Evolutionary conservation across 768 basidiomycete species (phyloP), one percentile per base, ranked within the genome.

Genomic region (Boletus barrowsii): DNA sequence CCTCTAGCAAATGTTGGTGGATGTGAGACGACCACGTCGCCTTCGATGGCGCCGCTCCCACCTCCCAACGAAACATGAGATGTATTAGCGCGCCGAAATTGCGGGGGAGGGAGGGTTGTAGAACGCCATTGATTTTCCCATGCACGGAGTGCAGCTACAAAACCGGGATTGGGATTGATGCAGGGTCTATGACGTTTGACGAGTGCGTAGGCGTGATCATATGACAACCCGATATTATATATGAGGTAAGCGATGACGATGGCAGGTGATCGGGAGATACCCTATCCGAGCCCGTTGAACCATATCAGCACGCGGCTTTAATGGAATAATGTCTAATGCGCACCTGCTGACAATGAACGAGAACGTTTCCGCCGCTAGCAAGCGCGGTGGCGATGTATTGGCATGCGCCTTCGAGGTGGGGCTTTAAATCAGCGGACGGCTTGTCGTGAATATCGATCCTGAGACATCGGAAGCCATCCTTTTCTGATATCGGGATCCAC

Each of bases 341-440:
- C 55, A 89, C 88, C 85, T 90, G 88, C 58, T 90, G 88, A 61
- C 88, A 90, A 66, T 90, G 88, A 2, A 90, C 88, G 53, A 90
- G 77, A 10, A 90, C 83, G 54, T 82, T 87, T 55, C 79, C 69
- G 3, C 88, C 88, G 18, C 73, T 72, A 4, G 72, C 63, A n/a
- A 90, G 74, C 17, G 82, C 79, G 29, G 72, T 72, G 58, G 87
- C 82, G 54, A 90, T 90, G 67, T 83, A 79, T 42, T 77, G 75
- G 53, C 87, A 88, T 18, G 82, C 86, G 4, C 75, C 78, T 66
- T 89, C 86, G 24, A 90, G 76, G 58, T 90, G 82, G 0, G 86
- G 83, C 39, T 75, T 76, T 49, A 91, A 70, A 64, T 90, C 88
- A 6, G 79, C 83, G 20, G 71, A 72, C 43, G 77, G 72, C 51